These are phyloP conservation scores for Suillus subluteus DNA, from an alignment of 768 basidiomycete species.

Conservation along the genomic window DNA sequence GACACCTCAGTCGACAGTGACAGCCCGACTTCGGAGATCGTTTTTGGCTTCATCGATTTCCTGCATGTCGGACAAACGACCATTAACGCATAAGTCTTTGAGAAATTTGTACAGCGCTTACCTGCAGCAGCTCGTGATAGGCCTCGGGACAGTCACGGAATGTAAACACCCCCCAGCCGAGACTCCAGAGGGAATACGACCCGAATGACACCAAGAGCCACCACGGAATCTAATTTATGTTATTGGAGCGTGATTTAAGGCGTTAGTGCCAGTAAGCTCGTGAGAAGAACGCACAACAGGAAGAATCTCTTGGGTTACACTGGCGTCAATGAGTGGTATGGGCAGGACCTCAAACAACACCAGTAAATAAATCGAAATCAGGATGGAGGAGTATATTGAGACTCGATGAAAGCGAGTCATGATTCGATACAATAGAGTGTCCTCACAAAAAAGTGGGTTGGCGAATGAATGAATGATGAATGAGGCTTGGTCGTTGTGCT, in stretches of 20 bases:
- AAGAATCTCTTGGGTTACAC: slow-evolving; percentile 55
- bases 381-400: slow-evolving; percentile 45
- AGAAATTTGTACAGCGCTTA: slow-evolving; percentile 38
- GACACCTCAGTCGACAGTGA: slow-evolving; percentile 55
- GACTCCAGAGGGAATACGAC: slow-evolving; percentile 62
- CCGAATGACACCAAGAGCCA: slow-evolving; percentile 82
- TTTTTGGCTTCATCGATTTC: slow-evolving; percentile 64
- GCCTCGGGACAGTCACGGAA: slow-evolving; percentile 83
- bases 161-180: slow-evolving; percentile 56
- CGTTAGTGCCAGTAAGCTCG: not conserved
- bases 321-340: slow-evolving; percentile 54
- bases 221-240: slow-evolving; percentile 66
- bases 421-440: not conserved
- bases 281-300: slow-evolving; percentile 54
- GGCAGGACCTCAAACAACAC: slow-evolving; percentile 56
- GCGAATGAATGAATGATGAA: too few species aligned
- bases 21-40: slow-evolving; percentile 60
- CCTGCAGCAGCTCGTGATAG: slow-evolving; percentile 67
- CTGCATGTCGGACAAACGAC: slow-evolving; percentile 30
- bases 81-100: not conserved
- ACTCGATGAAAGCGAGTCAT: slow-evolving; percentile 71
- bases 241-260: not conserved
- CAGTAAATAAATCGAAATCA: slow-evolving; percentile 57
- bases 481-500: not conserved
- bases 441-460: not conserved